A percentile compares a stretch with the other conserved stretches of the same genome.
Conservation (phyloP, 106 monocot species). For the Chionographis japonica region DNA sequence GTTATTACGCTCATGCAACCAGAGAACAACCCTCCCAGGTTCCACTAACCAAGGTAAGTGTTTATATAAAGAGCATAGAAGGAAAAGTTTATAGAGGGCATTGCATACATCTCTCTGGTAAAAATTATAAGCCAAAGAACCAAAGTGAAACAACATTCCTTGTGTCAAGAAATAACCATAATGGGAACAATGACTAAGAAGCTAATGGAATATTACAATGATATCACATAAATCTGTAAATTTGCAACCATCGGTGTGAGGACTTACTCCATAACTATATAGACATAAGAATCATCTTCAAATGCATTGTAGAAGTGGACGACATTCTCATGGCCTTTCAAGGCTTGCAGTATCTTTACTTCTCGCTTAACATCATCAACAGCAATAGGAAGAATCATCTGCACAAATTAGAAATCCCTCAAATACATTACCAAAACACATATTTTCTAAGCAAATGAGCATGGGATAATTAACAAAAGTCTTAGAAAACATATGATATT, state of each 20-base stretch:
- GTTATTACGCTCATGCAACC: too few relatives aligned
- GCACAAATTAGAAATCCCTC: slow-evolving; percentile 8
- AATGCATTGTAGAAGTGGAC: slow-evolving; percentile 90
- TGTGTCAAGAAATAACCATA: too few relatives aligned
- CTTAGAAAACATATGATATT: too few relatives aligned
- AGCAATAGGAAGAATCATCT: slow-evolving; percentile 83
- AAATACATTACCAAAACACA: not conserved
- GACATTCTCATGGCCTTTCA: slow-evolving; percentile 86
- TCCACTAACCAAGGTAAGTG: too few relatives aligned
- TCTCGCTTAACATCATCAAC: slow-evolving; percentile 90
- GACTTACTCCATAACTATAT: slow-evolving; percentile 98
- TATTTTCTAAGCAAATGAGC: too few relatives aligned
- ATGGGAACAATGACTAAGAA: not conserved
- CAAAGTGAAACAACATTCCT: too few relatives aligned
- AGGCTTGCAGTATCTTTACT: slow-evolving; percentile 76
- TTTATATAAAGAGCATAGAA: too few relatives aligned
- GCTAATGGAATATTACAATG: not conserved
- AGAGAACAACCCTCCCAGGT: too few relatives aligned
- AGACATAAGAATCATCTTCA: slow-evolving; percentile 86
- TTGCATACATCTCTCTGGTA: too few relatives aligned
- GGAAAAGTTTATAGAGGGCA: too few relatives aligned
- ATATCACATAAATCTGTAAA: not conserved
- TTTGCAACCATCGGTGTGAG: not conserved
- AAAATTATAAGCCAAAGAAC: too few relatives aligned
- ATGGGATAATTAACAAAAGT: too few relatives aligned